Evolutionary conservation across 371 early-diverging fungal genomes (phyloP), one percentile per base, ranked within the genome.

Genomic region (Mucor plumbeus): DNA sequence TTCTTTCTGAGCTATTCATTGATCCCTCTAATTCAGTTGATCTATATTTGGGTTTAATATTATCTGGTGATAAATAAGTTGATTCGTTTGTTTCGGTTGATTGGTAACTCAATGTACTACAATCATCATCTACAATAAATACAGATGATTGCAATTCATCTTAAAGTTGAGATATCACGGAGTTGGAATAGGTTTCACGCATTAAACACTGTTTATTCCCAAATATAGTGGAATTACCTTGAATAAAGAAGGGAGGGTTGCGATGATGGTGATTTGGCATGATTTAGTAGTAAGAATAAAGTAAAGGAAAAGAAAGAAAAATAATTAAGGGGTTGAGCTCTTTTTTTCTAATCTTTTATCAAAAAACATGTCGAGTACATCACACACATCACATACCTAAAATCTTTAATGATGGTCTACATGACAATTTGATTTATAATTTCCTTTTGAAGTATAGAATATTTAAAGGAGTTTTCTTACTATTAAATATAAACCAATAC

Each of bases 61-160:
- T 13, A 15, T 65, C 58, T 38, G 65, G 47, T 5, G 44, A 40
- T 26, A 65, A n/a, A 39, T 65, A 65, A 3, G 38, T 38, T 17
- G 59, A 58, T 57, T 65, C 65, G 15, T 65, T 58, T 7, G 65
- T 10, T 13, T 13, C 26, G 35, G 58, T 36, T 17, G 65, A 57
- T 48, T 65, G 48, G 21, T 65, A 35, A 40, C 65, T 65, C 43
- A 65, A 13, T 36, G 58, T 65, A 26, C 65, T 65, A 48, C 65
- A 65, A n/a, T 65, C 65, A 47, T 65, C 65, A 19, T 65, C 65
- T 21, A 65, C 38, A 14, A 65, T 58, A 36, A 47, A 58, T 38
- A 58, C 54, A 58, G 65, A 58, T 4, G 43, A 38, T 34, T 21
- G 47, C 33, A 34, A 43, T 17, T 64, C 57, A 43, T 64, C 64